Conservation (phyloP, 352 stramenopile species). For the Elongisporangium prolatum region DNA sequence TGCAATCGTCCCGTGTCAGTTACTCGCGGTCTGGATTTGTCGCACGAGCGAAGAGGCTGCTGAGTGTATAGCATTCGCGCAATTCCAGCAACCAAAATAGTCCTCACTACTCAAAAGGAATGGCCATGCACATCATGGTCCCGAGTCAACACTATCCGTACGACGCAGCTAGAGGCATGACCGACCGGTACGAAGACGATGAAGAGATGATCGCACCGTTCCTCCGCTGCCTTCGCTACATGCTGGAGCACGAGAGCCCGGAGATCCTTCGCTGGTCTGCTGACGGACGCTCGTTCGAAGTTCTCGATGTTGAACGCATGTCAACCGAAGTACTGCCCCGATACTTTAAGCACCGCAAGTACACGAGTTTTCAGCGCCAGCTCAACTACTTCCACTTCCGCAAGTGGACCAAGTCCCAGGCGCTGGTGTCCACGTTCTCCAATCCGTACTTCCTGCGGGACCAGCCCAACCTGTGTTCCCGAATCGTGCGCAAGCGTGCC, state of each 20-base stretch:
- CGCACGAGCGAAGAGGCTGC: neutral
- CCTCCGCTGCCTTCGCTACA: slow-evolving; percentile 44
- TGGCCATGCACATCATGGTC: neutral
- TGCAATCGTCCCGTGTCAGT: neutral
- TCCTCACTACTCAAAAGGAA: neutral
- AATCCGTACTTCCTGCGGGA: slow-evolving; percentile 3
- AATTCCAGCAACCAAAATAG: neutral
- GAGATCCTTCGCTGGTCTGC: slow-evolving; percentile 44
- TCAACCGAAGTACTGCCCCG: slow-evolving; percentile 62
- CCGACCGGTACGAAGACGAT: neutral
- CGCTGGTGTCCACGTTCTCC: slow-evolving; percentile 71
- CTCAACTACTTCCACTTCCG: slow-evolving; percentile 93
- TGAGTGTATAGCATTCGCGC: neutral
- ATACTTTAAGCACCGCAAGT: slow-evolving; percentile 86
- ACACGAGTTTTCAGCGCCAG: slow-evolving; percentile 86
- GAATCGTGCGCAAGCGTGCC: neutral
- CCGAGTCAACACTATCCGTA: neutral
- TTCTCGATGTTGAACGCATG: slow-evolving; percentile 71
- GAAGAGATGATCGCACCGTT: slow-evolving; percentile 38
- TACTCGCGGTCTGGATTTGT: neutral
- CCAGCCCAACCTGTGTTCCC: neutral
- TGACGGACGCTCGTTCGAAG: slow-evolving; percentile 73
- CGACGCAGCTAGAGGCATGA: neutral
- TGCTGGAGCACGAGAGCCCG: slow-evolving; percentile 45
- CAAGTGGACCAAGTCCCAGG: slow-evolving; percentile 80